These are phyloP conservation scores for Amphicarpaea edgeworthii DNA, from an alignment of 306 rosid genomes.

Conservation along the genomic window DNA sequence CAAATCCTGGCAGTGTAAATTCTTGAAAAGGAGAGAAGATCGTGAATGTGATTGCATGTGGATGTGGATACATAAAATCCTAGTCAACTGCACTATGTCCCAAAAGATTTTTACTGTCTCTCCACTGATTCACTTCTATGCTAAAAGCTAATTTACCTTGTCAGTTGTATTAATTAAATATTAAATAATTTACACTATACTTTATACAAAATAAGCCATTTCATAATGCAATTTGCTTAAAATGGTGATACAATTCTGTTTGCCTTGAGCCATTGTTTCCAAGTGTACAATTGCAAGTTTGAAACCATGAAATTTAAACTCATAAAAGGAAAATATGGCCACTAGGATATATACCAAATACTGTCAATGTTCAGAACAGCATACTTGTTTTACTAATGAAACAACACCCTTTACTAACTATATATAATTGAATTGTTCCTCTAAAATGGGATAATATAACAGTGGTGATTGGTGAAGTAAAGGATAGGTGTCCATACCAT, in stretches of 20 bases:
- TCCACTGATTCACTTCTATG: not conserved
- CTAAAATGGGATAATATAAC: slow-evolving; percentile 25
- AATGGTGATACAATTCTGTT: not conserved
- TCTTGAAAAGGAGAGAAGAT: slow-evolving; percentile 52
- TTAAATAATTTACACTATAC: not conserved
- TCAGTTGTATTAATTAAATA: not conserved
- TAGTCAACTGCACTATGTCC: slow-evolving; percentile 63
- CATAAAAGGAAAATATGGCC: slow-evolving; percentile 19
- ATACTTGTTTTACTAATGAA: slow-evolving; percentile 16
- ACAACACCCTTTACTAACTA: slow-evolving; percentile 27
- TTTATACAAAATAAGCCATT: too few relatives aligned
- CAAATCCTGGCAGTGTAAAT: slow-evolving; percentile 48
- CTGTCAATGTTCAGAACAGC: slow-evolving; percentile 32
- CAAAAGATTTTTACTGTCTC: slow-evolving; percentile 44
- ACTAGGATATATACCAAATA: not conserved
- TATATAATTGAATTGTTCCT: not conserved
- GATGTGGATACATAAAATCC: slow-evolving; percentile 68
- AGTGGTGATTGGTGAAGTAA: slow-evolving; percentile 21
- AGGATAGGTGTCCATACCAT: slow-evolving; percentile 67
- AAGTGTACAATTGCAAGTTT: not conserved
- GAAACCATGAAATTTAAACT: not conserved
- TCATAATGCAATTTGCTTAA: not conserved
- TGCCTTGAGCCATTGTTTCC: not conserved
- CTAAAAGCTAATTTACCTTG: slow-evolving; percentile 20
- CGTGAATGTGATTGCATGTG: slow-evolving; percentile 76